phyloP scores from a whole-genome alignment of 352 stramenopile genomes.

The Blastocystis sp. region DNA sequence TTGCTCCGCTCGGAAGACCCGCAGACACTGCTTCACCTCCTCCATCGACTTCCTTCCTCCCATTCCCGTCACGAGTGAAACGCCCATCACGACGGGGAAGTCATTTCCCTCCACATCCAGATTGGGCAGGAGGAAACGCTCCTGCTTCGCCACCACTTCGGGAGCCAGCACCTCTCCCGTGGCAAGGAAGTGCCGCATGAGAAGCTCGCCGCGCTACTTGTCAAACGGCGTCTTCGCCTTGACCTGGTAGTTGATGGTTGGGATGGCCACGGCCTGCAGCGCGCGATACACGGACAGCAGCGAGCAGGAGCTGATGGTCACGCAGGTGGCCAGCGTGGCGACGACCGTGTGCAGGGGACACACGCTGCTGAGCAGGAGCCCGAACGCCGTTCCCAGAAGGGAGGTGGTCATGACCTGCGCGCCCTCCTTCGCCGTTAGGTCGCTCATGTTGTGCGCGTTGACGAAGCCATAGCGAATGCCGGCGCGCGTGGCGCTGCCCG shows the following conservation, averaged over 20 bases:
- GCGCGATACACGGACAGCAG: constrained; percentile 48
- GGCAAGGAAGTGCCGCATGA: constrained; percentile 13
- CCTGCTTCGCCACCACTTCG: background rate
- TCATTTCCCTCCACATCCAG: constrained; percentile 14
- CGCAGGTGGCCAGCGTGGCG: background rate
- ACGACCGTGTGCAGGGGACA: background rate
- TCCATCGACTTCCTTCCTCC: background rate
- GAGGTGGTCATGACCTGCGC: constrained; percentile 87
- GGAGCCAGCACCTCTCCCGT: constrained; percentile 8
- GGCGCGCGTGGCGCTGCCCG: constrained; percentile 85
- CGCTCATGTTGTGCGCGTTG: constrained; percentile 85
- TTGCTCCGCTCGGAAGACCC: background rate
- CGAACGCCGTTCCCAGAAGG: constrained; percentile 76
- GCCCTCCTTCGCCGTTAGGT: constrained; percentile 90
- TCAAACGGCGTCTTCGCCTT: background rate
- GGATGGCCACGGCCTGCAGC: constrained; percentile 12
- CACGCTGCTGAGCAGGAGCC: constrained; percentile 1
- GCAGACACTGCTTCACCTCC: constrained; percentile 9
- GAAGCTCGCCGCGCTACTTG: constrained; percentile 18
- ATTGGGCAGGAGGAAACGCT: constrained; percentile 36
- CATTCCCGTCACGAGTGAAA: background rate
- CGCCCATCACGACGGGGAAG: background rate
- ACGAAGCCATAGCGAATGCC: constrained; percentile 89
- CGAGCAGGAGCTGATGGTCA: constrained; percentile 33
- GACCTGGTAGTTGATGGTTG: constrained; percentile 64